phyloP scores from a whole-genome alignment of 441 rosid species.

The Populus hybrid region DNA sequence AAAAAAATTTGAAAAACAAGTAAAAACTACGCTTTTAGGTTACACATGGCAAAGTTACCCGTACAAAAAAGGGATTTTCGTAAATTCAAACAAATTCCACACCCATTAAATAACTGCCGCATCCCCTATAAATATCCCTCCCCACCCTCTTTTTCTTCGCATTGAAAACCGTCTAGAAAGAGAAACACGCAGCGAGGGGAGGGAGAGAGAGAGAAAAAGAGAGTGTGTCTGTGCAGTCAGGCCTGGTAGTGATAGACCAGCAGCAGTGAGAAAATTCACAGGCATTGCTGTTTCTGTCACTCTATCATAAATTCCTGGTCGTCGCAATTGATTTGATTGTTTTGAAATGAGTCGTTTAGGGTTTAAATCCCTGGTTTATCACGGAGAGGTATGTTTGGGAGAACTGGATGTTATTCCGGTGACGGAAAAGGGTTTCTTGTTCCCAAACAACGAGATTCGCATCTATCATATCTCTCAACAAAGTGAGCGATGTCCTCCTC shows the following conservation, averaged over 20 bases:
- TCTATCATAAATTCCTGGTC: not conserved
- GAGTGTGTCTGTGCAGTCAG: not conserved
- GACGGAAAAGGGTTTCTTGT: constrained; percentile 52
- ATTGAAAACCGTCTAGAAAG: not conserved
- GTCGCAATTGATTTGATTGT: not conserved
- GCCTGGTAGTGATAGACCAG: not conserved
- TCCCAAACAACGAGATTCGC: constrained; percentile 91
- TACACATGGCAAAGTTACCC: not conserved
- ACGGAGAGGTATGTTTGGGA: constrained; percentile 73
- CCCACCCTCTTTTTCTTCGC: not conserved
- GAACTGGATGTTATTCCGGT: constrained; percentile 70
- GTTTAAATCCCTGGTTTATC: constrained; percentile 75
- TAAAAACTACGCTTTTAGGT: not conserved
- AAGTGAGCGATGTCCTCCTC: constrained; percentile 93
- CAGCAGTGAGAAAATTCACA: not conserved
- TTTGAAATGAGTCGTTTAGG: constrained; percentile 71
- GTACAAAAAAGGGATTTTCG: not conserved
- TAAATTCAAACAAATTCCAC: not conserved
- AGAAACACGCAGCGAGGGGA: not conserved
- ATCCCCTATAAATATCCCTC: not conserved
- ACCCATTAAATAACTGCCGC: not conserved
- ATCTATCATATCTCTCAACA: constrained; percentile 68
- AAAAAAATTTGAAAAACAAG: too few relatives aligned
- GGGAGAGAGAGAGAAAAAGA: not conserved
- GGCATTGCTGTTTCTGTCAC: not conserved